Evolutionary conservation across 805 yeast genomes (phyloP).

Genomic region (Wickerhamomyces strasburgensis): DNA sequence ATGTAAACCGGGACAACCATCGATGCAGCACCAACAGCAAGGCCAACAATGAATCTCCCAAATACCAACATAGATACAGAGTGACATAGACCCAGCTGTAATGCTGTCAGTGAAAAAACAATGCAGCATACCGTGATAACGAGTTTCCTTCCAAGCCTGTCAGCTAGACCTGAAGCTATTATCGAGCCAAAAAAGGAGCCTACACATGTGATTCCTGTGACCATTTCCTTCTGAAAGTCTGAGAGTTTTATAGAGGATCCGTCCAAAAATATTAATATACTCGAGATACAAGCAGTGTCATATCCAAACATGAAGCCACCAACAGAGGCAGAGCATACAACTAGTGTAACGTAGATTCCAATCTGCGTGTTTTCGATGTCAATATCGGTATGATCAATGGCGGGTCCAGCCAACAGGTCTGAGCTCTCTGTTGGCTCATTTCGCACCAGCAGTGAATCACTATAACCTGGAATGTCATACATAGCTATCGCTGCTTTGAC

Average conservation of each 20-base stretch:
- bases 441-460: too few relatives aligned
- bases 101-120: constrained; percentile 42
- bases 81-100: constrained; percentile 40
- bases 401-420: background rate
- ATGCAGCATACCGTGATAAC: constrained; percentile 39
- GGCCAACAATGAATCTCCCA: constrained; percentile 64
- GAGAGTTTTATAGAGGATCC: constrained; percentile 32
- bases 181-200: constrained; percentile 54
- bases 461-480: too few relatives aligned
- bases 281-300: constrained; percentile 61
- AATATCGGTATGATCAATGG: background rate
- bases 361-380: constrained; percentile 14
- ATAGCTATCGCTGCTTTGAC: too few relatives aligned
- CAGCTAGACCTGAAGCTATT: constrained; percentile 45
- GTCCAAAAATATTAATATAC: constrained; percentile 46
- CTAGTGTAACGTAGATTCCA: constrained; percentile 16
- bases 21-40: constrained; percentile 69
- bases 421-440: too few relatives aligned
- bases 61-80: constrained; percentile 36
- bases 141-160: constrained; percentile 40
- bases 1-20: constrained; percentile 59
- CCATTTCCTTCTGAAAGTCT: constrained; percentile 33
- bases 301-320: constrained; percentile 63
- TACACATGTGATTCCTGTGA: constrained; percentile 43
- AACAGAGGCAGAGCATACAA: constrained; percentile 38